Base-by-base conservation (phyloP, 2,329 filamentous ascomycete species). In the Pyrenochaeta sp. region DNA sequence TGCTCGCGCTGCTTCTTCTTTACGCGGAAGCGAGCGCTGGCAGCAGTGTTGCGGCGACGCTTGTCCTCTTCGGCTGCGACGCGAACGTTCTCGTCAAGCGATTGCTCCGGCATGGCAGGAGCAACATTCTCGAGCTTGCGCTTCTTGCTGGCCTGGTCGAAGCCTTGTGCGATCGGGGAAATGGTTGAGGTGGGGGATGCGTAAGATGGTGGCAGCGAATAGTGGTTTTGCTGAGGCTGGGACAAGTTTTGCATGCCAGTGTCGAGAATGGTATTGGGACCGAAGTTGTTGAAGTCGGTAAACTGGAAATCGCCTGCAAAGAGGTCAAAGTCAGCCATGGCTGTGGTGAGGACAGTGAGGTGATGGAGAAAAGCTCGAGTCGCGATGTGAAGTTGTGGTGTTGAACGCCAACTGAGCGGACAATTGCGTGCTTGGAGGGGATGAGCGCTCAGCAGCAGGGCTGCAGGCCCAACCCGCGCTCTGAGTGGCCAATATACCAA, bases 1-100 rank as follows among this genome's bases (percentile, higher is more conserved):
- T 77, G 74, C 62, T 80, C 77, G 31, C 77, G 74, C 61, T 79
- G 76, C 74, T 80, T 80, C 76, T 80, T 80, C 72, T 80, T 80
- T 49, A 80, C 72, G 32, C 77, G 75, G 73, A 80, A 80, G 29
- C 77, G 74, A 11, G 77, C 77, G 42, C 72, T 75, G n/a, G 77
- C 77, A 26, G 77, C 77, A 1, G 77, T 80, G 67, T 80, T 80
- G 47, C 77, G 75, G 22, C 77, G 75, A 35, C 77, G 76, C 67
- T 80, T 80, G 69, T 80, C 77, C 57, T 79, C 77, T 48, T 80
- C 77, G 7, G 77, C 77, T 20, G 75, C 75, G 24, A 73, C 39
- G 49, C 77, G 74, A 18, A 74, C 72, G 17, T 66, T 54, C 48
- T 79, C 77, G 49, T 79, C 77, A 20, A 77, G 62, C 23, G 72